Conservation (phyloP, 2,329 filamentous ascomycete species). For the Diplodia scrobiculata region DNA sequence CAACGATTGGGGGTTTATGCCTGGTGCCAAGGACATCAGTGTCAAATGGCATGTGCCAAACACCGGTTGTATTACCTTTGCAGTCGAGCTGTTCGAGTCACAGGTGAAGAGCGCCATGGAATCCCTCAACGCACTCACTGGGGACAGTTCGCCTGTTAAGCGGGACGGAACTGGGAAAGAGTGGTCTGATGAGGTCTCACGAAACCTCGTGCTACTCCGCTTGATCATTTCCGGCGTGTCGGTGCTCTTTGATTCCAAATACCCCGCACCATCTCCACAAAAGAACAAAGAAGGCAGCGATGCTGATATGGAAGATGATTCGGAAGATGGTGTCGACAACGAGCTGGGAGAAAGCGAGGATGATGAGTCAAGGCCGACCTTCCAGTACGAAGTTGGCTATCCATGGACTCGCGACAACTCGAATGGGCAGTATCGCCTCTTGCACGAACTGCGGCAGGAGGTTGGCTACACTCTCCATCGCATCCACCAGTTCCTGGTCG, state of each 20-base stretch:
- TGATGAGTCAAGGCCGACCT: constrained; percentile 80
- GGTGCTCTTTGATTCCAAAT: constrained; percentile 76
- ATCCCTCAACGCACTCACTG: constrained; percentile 76
- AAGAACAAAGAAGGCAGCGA: constrained; percentile 49
- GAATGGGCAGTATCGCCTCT: constrained; percentile 65
- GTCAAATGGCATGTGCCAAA: constrained; percentile 90
- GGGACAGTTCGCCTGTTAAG: constrained; percentile 77
- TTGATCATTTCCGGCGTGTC: constrained; percentile 90
- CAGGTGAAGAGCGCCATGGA: constrained; percentile 77
- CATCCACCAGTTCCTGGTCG: constrained; percentile 79
- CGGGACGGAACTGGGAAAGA: constrained; percentile 95
- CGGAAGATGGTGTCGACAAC: constrained; percentile 51
- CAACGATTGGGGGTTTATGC: constrained; percentile 80
- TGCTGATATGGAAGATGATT: constrained; percentile 46
- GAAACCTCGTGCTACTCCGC: constrained; percentile 82
- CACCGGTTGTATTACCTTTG: constrained; percentile 79
- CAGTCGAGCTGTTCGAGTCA: constrained; percentile 81
- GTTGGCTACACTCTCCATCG: constrained; percentile 78
- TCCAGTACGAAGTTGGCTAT: constrained; percentile 87
- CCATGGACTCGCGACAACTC: constrained; percentile 63
- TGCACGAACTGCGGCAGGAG: constrained; percentile 79
- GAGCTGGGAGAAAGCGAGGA: constrained; percentile 70
- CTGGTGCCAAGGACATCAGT: constrained; percentile 72
- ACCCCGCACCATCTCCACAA: constrained; percentile 38
- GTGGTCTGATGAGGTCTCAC: constrained; percentile 95